Base-by-base conservation (phyloP, 176 grass and related monocot genomes). In the Alopecurus myosuroides region DNA sequence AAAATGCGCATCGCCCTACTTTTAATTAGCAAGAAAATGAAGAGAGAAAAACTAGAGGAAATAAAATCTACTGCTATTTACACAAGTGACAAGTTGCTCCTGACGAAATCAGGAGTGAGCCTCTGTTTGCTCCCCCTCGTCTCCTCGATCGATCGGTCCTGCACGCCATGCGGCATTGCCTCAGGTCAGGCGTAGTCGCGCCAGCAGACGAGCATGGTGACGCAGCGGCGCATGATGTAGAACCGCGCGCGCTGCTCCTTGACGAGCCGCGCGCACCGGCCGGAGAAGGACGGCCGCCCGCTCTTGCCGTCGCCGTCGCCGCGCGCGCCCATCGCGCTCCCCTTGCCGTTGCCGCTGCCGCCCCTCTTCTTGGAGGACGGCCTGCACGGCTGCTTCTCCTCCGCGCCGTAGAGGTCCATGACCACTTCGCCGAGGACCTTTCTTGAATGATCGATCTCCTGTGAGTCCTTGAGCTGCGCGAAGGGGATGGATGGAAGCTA, bases 151-250 rank as follows among this genome's bases (percentile, higher is more conserved):
- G 44, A 74, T 35, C 37, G 13, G 9, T 31, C 45, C 30, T 29
- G 7, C n/a, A 9, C 39, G 22, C 26, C 29, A 18, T 9, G 69
- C 31, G 61, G 26, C n/a, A 3, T 33, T 45, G 20, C 44, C 33
- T 92, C 91, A 95, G 26, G 85, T 92, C 91, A 98, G 26, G 89
- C 76, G 81, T 94, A 94, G 25, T 98, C 93, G 85, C 87, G 89
- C 95, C 93, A 98, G 79, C 95, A 93, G 9, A 87, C 81, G 36
- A 98, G 95, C 93, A 98, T 95, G 30, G 86, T 95, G 63, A 98
- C 96, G 80, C 93, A 98, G 10, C 93, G 93, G 40, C 96, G 93
- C 91, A 95, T 90, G 87, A 98, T 98, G 77, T 98, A 98, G 89
- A 95, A 93, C 85, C 89, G 77, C 35, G 96, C 89, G 58, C 91